phyloP scores from a whole-genome alignment of 2,329 filamentous ascomycete genomes.

The Cercospora sp. region DNA sequence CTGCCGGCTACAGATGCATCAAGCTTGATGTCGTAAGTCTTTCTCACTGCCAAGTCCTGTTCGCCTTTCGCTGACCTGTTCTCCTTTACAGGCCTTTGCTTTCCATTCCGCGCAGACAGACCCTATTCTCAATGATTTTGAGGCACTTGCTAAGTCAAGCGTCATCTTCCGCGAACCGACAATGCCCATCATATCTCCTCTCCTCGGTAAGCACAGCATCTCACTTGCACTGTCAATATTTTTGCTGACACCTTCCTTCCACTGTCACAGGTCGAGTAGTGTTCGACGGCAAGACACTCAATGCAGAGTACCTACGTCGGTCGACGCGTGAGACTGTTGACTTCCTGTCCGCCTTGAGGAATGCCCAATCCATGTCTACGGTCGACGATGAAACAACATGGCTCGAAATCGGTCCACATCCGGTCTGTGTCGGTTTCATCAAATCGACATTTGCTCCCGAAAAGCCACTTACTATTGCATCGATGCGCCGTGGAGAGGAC shows the following conservation, averaged over 20 bases:
- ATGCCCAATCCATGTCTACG: slow-evolving; percentile 37
- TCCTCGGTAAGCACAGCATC: slow-evolving; percentile 23
- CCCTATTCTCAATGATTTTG: slow-evolving; percentile 32
- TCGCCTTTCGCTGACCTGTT: slow-evolving; percentile 32
- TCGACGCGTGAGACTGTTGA: slow-evolving; percentile 46
- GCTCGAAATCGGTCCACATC: slow-evolving; percentile 52
- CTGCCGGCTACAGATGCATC: slow-evolving; percentile 16
- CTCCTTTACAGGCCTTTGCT: slow-evolving; percentile 26
- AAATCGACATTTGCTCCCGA: slow-evolving; percentile 12
- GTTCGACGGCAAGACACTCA: slow-evolving; percentile 25
- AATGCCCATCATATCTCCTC: slow-evolving; percentile 34
- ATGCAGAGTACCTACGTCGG: slow-evolving; percentile 29
- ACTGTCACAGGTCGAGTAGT: slow-evolving; percentile 24
- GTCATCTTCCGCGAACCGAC: slow-evolving; percentile 25
- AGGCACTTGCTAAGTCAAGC: slow-evolving; percentile 21
- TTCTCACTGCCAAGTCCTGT: slow-evolving; percentile 35
- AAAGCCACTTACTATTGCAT: slow-evolving; percentile 12
- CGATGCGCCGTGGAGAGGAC: slow-evolving; percentile 17
- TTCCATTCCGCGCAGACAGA: slow-evolving; percentile 39
- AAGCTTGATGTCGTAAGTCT: slow-evolving; percentile 33
- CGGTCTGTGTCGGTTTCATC: slow-evolving; percentile 36
- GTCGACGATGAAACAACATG: slow-evolving; percentile 42
- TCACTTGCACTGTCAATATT: neutral
- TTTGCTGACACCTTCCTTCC: neutral
- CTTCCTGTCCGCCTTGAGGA: slow-evolving; percentile 30